phyloP scores from a whole-genome alignment of 345 rosid species.

The Populus simonii region DNA sequence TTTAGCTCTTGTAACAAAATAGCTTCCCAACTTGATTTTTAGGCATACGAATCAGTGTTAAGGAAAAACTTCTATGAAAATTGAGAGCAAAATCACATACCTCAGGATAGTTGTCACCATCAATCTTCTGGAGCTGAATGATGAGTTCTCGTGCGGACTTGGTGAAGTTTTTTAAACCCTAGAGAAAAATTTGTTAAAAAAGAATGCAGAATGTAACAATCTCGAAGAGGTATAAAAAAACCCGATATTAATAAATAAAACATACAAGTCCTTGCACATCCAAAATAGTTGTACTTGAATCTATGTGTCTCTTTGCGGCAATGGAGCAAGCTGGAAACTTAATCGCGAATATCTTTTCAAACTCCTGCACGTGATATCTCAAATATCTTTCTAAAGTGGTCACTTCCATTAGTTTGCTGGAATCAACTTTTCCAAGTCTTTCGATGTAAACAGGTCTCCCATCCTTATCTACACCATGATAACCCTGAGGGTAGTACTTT shows the following conservation, averaged over 20 bases:
- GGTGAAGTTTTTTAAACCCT: constrained; percentile 27
- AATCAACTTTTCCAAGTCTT: constrained; percentile 30
- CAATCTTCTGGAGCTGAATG: constrained; percentile 30
- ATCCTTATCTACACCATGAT: constrained; percentile 36
- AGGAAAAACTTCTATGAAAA: background rate
- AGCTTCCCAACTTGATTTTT: background rate
- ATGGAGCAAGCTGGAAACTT: constrained; percentile 35
- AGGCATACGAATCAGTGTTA: background rate
- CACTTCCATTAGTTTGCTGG: constrained; percentile 26
- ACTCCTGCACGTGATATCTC: constrained; percentile 31
- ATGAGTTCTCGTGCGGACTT: constrained; percentile 31
- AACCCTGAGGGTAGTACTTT: constrained; percentile 29
- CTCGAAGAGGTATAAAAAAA: background rate
- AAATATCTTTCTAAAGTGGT: constrained; percentile 28
- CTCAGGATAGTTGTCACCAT: constrained; percentile 35
- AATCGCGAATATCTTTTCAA: constrained; percentile 25
- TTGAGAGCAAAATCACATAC: constrained; percentile 3
- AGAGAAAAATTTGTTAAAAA: background rate
- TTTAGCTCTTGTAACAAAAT: background rate
- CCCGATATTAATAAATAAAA: background rate
- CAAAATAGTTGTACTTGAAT: constrained; percentile 30
- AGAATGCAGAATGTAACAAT: background rate
- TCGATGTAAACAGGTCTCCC: constrained; percentile 36
- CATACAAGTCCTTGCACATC: constrained; percentile 35
- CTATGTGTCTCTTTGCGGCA: constrained; percentile 33